Base-by-base conservation (phyloP, 345 rosid genomes). In the Hirschfeldia incana region DNA sequence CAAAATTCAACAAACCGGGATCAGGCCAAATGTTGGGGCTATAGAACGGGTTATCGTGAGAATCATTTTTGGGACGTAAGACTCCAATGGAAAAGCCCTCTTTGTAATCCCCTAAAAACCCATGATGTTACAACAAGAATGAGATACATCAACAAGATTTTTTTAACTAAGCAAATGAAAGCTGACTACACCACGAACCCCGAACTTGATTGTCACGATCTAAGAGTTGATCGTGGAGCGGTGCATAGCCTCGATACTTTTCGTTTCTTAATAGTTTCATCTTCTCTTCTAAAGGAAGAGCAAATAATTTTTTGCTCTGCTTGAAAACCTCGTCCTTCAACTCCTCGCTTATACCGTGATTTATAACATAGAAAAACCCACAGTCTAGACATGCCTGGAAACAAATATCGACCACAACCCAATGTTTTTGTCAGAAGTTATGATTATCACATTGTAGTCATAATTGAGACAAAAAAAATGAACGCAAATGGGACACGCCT, bases 11-110 rank as follows among this genome's bases (percentile, higher is more conserved):
- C 72, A 59, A 73, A 93, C 98, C 95, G 21, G 77, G 63, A 1
- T 73, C 51, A 16, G 97, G 98, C 98, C 98, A 93, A 33, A 84
- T 76, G 82, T 91, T 93, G 1, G 89, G 91, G 13, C 97, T 89
- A 64, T 85, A 87, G 81, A 93, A 93, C 11, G 91, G 90, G 75
- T 87, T 88, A 8, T 91, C 86, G 0, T 86, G 86, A 10, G 82
- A 78, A 62, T 87, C 88, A 77, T 81, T 86, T 78, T 84, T 86
- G 10, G 88, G 83, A 8, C 86, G 83, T 80, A 89, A 89, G 37
- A 84, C 85, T 3, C 98, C 91, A 17, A 88, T 90, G 69, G 86
- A 86, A 76, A 83, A 93, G n/a, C 93, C 90, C 73, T 93, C 97
- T 81, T 93, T 91, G 81, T 90, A 87, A 75, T 91, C 98, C 60